Base-by-base conservation (phyloP, 768 basidiomycete genomes). In the Xanthoconium stramineum region DNA sequence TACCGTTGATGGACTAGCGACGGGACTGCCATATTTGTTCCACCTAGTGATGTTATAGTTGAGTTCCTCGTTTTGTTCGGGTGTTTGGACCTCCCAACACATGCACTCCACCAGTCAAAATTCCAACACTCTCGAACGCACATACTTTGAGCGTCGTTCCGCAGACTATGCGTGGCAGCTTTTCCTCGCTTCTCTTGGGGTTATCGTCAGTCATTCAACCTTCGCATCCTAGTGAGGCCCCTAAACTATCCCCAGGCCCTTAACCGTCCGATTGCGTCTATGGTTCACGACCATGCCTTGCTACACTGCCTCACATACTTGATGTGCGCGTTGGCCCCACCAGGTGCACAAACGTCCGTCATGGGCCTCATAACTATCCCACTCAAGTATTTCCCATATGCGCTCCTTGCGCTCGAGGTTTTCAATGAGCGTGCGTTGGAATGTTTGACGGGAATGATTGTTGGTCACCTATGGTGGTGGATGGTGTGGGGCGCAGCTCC, bases 401-500 rank as follows among this genome's bases (percentile, higher is more conserved):
- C 82, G 38, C 78, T 94, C 65, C 79, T 94, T 50, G 83, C 66
- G 37, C 71, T 95, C 64, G 93, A 94, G 69, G 67, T 89, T 46
- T 66, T 94, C 63, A 78, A 78, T 56, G 83, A 73, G 12, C 88
- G 88, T 5, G 88, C 85, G 5, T 80, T 83, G 8, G 64, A 75
- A 29, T 74, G 80, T 28, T 67, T 91, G 47, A 84, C 85, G 0
- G 93, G 93, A 9, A 79, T 88, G 35, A 78, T 90, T 33, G 80
- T 86, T 3, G 92, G 92, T 0, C 91, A 94, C 66, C 67, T 82
- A 10, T 94, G 90, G 88, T 91, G 86, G 84, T 89, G 84, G 85
- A 66, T 74, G 28, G 77, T 90, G 9, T 85, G 84, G 78, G 80
- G 82, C 28, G 55, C 69, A 10, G 73, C 74, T 33, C 73, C 69